Evolutionary conservation across 257 asterid species (phyloP).

Genomic region (Galeopsis tetrahit): DNA sequence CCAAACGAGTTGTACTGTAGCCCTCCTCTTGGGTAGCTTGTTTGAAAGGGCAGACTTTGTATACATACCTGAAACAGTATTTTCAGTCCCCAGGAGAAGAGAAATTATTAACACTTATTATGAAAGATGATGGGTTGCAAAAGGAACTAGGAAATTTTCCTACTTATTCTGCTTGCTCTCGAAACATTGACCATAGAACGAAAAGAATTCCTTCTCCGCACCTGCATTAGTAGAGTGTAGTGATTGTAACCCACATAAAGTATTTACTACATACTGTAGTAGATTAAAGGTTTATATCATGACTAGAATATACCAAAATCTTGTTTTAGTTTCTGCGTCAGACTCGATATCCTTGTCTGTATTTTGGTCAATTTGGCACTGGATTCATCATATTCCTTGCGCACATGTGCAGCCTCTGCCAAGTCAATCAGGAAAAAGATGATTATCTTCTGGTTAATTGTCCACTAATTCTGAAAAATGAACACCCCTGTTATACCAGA

Average conservation of each 20-base stretch:
- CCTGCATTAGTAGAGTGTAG: conserved; percentile 65
- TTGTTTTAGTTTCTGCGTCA: conserved; percentile 77
- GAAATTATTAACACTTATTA: conserved; percentile 25
- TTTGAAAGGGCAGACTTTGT: conserved; percentile 90
- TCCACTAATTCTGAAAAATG: conserved; percentile 24
- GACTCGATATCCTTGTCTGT: conserved; percentile 87
- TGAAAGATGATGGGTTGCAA: conserved; percentile 13
- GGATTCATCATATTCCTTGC: conserved; percentile 86
- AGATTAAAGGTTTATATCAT: conserved; percentile 19
- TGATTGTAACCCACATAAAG: conserved; percentile 20
- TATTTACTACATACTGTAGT: conserved; percentile 3
- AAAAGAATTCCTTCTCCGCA: conserved; percentile 87
- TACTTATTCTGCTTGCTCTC: conserved; percentile 95
- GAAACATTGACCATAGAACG: conserved; percentile 90
- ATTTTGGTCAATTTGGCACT: conserved; percentile 81
- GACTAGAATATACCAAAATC: conserved; percentile 74
- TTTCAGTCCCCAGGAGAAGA: conserved; percentile 28
- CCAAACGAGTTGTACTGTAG: conserved; percentile 89
- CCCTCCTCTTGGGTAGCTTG: conserved; percentile 96
- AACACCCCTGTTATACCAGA: conserved; percentile 65
- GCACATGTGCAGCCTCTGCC: conserved; percentile 80
- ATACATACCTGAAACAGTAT: conserved; percentile 70
- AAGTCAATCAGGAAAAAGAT: conserved; percentile 38
- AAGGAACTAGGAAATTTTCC: conserved; percentile 34
- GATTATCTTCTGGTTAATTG: conserved; percentile 31